Percentiles rank a stretch among this genome's conserved stretches.
These are phyloP conservation scores for Pseudozyma sp. DNA, from an alignment of 1,284 basidiomycete genomes.

Conservation along the genomic window DNA sequence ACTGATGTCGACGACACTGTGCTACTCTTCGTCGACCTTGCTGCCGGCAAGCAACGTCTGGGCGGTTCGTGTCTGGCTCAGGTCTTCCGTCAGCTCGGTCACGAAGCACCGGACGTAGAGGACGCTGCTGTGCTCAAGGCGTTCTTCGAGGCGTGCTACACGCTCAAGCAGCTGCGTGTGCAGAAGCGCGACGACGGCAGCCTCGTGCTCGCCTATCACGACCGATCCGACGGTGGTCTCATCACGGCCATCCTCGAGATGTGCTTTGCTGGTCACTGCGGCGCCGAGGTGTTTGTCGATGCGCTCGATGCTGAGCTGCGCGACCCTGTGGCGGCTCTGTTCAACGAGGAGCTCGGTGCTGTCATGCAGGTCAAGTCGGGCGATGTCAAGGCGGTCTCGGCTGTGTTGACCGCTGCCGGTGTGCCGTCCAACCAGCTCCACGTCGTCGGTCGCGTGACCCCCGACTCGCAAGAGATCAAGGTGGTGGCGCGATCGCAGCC, in stretches of 20 bases:
- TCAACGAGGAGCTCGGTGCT: constrained; percentile 96
- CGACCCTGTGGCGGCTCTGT: constrained; percentile 76
- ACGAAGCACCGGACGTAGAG: constrained; percentile 89
- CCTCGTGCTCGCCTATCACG: constrained; percentile 92
- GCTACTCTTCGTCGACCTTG: constrained; percentile 90
- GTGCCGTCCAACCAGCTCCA: constrained; percentile 82
- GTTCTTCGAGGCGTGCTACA: constrained; percentile 83
- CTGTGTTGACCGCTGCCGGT: constrained; percentile 76
- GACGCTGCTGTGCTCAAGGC: constrained; percentile 79
- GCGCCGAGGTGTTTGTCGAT: constrained; percentile 79
- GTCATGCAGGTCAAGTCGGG: constrained; percentile 84
- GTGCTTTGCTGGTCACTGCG: constrained; percentile 90
- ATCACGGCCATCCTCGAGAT: constrained; percentile 94
- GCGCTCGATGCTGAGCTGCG: constrained; percentile 69
- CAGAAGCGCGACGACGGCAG: constrained; percentile 72
- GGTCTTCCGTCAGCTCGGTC: constrained; percentile 91
- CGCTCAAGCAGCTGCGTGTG: constrained; percentile 73
- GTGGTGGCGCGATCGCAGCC: constrained; percentile 63
- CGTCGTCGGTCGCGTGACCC: constrained; percentile 75
- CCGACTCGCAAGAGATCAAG: constrained; percentile 75
- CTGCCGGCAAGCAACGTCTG: constrained; percentile 82
- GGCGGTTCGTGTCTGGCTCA: constrained; percentile 96
- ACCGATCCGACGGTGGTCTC: constrained; percentile 95
- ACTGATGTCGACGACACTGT: constrained; percentile 74
- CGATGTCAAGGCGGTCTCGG: constrained; percentile 75